Percentiles rank a stretch among this genome's conserved stretches.
phyloP scores from a whole-genome alignment of 2,329 filamentous ascomycete genomes.

The Lasiodiplodia citricola region DNA sequence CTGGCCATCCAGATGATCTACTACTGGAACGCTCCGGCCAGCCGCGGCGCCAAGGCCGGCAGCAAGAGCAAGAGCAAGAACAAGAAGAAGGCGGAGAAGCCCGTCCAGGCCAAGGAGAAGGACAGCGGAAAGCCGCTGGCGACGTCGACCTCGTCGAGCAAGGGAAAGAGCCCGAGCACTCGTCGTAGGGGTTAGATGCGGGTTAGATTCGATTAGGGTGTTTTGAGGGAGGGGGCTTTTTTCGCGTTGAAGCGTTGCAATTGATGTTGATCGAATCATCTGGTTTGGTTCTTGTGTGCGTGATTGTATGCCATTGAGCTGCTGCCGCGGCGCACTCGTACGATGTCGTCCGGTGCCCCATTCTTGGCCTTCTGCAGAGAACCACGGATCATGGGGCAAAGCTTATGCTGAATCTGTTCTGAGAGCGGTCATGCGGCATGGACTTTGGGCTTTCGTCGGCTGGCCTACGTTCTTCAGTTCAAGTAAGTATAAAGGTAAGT shows the following conservation, averaged over 20 bases:
- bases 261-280: not conserved
- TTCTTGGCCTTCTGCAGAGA: not conserved
- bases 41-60: conserved; percentile 31
- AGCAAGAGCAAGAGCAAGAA: conserved; percentile 33
- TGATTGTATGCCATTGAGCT: not conserved
- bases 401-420: not conserved
- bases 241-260: not conserved
- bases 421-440: not conserved
- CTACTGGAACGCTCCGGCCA: conserved; percentile 79
- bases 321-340: not conserved
- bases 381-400: not conserved
- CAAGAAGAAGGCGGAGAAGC: conserved; percentile 34
- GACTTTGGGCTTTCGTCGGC: not conserved
- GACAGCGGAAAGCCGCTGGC: conserved; percentile 40
- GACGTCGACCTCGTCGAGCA: conserved; percentile 49
- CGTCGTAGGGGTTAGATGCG: conserved; percentile 56
- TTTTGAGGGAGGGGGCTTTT: not conserved
- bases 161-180: conserved; percentile 60
- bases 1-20: conserved; percentile 90
- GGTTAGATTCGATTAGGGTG: not conserved
- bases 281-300: not conserved
- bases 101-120: conserved; percentile 41
- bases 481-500: not conserved
- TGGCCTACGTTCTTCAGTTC: not conserved
- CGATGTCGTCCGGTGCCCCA: not conserved